Evolutionary conservation across 2,329 filamentous ascomycete species (phyloP), one percentile per base, ranked within the genome.

Genomic region (Colletotrichum tabaci): DNA sequence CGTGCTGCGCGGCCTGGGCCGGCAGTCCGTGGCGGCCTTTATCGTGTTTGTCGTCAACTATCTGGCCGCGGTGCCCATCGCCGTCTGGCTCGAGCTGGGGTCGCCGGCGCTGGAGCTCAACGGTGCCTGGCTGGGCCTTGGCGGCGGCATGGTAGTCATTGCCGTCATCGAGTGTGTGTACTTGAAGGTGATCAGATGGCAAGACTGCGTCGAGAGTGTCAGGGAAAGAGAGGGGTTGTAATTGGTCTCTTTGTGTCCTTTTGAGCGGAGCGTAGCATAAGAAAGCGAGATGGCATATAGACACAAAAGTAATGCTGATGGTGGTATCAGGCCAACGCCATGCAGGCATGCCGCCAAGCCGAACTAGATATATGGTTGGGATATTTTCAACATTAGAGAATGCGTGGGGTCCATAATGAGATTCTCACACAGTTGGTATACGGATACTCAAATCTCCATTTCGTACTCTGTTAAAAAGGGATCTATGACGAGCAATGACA

Each of bases 31-130:
- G 3, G 82, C 81, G 7, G 82, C 80, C 3, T 82, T 77, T 73
- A 76, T 82, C 4, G 81, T 82, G 0, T 79, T 82, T 2, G 72
- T 68, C 1, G 77, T 82, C 30, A 82, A 84, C 63, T 84, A 84
- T 71, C 69, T 80, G n/a, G 79, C 72, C 13, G 81, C 82, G 1
- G 80, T 84, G 7, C 82, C 82, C 0, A 44, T 82, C 35, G 80
- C 82, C 1, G 77, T 82, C 8, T 83, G 81, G 81, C 75, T 83
- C 13, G 81, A 82, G 67, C 65, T 83, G 3, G 81, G 82, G 1
- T 62, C 79, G 0, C 76, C 76, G 1, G 67, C 74, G 2, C 72
- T 80, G 62, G 77, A 75, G 46, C 73, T 85, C 16, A 74, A 80
- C 53, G 81, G 81, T 4, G 72, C 80, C 3, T 82, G 81, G 81